phyloP scores from a whole-genome alignment of 2,329 filamentous ascomycete genomes.

The Pseudocercospora musae region DNA sequence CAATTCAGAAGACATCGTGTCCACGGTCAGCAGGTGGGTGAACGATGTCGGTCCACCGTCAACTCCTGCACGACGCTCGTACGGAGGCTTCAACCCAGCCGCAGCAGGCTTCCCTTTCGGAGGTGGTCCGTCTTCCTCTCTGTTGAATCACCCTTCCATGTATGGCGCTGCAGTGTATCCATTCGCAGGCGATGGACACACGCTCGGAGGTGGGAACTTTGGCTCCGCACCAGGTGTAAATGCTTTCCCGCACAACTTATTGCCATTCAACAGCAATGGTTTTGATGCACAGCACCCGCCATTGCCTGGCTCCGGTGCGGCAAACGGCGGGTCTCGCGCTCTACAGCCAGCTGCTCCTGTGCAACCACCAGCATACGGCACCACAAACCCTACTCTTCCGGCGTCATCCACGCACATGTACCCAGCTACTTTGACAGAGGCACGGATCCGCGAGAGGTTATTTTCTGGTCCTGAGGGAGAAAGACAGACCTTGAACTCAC shows the following conservation, averaged over 20 bases:
- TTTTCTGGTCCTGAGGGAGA: background rate
- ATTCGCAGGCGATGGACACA: background rate
- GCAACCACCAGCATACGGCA: background rate
- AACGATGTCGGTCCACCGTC: background rate
- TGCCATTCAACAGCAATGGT: background rate
- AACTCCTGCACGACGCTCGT: background rate
- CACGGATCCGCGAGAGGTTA: background rate
- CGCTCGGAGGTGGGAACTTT: background rate
- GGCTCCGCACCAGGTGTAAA: background rate
- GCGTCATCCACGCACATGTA: background rate
- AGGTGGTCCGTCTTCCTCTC: background rate
- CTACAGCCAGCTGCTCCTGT: background rate
- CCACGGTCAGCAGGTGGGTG: conserved; percentile 10
- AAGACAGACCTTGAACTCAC: background rate
- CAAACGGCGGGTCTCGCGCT: background rate
- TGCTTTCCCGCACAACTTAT: background rate
- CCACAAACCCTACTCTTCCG: background rate
- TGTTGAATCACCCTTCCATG: background rate
- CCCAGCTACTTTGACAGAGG: too few relatives aligned
- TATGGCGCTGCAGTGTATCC: background rate
- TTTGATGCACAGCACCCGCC: background rate
- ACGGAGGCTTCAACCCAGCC: background rate
- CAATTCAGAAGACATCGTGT: conserved; percentile 9
- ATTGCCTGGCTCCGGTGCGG: background rate
- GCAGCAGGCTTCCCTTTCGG: background rate